A percentile compares a stretch with the other conserved stretches of the same genome.
Evolutionary conservation across 2,329 filamentous ascomycete species (phyloP).

Genomic region (Immersiporthe knoxdaviesiana): DNA sequence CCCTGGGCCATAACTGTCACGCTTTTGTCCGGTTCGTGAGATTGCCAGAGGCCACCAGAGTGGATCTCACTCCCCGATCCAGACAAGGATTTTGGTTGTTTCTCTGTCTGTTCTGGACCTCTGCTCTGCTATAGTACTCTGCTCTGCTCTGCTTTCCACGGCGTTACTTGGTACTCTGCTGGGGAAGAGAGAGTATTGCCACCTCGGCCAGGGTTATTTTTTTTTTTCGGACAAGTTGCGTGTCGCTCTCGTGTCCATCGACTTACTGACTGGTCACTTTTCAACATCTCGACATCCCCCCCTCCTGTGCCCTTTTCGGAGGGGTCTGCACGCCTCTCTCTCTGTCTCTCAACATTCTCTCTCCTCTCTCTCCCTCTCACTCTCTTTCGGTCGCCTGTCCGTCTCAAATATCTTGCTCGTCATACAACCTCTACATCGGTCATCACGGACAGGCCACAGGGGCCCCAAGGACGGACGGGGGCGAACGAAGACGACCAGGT

Average conservation of each 20-base stretch:
- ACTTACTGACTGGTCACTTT: not conserved
- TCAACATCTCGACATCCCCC: not conserved
- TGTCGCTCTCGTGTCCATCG: not conserved
- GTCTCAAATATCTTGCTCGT: no score
- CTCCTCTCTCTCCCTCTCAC: no score
- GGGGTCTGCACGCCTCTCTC: no score
- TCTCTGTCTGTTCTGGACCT: not conserved
- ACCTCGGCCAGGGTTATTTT: not conserved
- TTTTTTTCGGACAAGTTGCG: not conserved
- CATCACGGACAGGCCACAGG: no score
- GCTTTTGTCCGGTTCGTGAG: constrained; percentile 19
- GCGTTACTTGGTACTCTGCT: not conserved
- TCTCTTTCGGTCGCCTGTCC: no score
- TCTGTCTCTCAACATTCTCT: no score
- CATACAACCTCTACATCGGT: no score
- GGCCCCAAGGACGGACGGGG: no score
- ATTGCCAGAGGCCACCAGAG: constrained; percentile 23
- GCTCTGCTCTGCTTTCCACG: no score
- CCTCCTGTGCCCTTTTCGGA: not conserved
- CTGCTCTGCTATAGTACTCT: not conserved
- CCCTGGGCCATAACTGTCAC: constrained; percentile 24
- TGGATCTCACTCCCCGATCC: constrained; percentile 22
- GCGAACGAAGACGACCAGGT: not conserved
- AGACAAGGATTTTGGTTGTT: constrained; percentile 9
- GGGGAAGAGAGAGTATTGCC: not conserved